Base-by-base conservation (phyloP, 805 yeast species). In the Tetrapisispora taiwanensis region DNA sequence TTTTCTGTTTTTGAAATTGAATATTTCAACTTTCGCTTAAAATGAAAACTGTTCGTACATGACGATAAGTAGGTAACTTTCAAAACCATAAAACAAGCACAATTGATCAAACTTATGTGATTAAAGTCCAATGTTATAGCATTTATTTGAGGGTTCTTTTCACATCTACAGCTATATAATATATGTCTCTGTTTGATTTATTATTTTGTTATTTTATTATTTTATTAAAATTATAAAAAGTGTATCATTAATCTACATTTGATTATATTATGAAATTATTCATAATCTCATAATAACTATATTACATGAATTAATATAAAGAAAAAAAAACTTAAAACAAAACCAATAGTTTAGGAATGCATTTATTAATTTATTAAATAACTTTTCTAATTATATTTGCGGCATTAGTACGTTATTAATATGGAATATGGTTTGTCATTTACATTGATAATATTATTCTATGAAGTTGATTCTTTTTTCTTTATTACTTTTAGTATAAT, bases 141-240 rank as follows among this genome's bases (percentile, higher is more conserved):
- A n/a, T n/a, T n/a, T n/a, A n/a, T n/a, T n/a, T n/a, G n/a, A n/a
- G n/a, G n/a, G n/a, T n/a, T n/a, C n/a, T n/a, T n/a, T n/a, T n/a
- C n/a, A n/a, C n/a, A n/a, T n/a, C n/a, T n/a, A n/a, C n/a, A n/a
- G n/a, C n/a, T n/a, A n/a, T n/a, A n/a, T n/a, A n/a, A n/a, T n/a
- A n/a, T n/a, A n/a, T n/a, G n/a, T n/a, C n/a, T n/a, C n/a, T n/a
- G n/a, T n/a, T n/a, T n/a, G n/a, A n/a, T n/a, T n/a, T n/a, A n/a
- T n/a, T n/a, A n/a, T n/a, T 22, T 24, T 24, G 4, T 24, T 36
- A 15, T 24, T 26, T 28, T 27, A 17, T 37, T 26, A 27, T 3
- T 37, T 37, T 27, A 37, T 15, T 37, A 28, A 28, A 37, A 37
- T 8, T 37, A 37, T 37, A 37, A 37, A 28, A 31, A 28, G 26